phyloP scores from a whole-genome alignment of 1,284 basidiomycete species.

The Singerocomus rubriflavus region DNA sequence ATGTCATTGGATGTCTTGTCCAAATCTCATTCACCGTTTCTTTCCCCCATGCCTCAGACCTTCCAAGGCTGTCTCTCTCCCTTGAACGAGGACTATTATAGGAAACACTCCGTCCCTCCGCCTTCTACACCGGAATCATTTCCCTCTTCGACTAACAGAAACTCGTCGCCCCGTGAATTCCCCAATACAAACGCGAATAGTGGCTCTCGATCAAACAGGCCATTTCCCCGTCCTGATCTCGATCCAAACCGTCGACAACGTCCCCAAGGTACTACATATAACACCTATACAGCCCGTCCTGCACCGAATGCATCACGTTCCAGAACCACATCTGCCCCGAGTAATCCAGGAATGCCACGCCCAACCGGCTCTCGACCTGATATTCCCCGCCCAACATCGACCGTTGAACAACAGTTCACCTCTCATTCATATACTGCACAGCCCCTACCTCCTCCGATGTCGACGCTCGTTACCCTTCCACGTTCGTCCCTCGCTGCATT shows the following conservation, averaged over 20 bases:
- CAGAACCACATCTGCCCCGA: conserved; percentile 26
- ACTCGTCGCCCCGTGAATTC: conserved; percentile 11
- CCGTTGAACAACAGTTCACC: conserved; percentile 18
- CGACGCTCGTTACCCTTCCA: conserved; percentile 63
- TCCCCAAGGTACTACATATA: conserved; percentile 22
- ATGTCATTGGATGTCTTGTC: too few species aligned
- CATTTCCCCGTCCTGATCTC: conserved; percentile 41
- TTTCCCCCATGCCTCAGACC: conserved; percentile 32
- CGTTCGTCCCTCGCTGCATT: conserved; percentile 54
- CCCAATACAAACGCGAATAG: conserved; percentile 12
- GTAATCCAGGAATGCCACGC: conserved; percentile 14
- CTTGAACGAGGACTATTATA: conserved; percentile 53
- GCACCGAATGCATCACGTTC: conserved; percentile 11
- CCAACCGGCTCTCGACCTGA: conserved; percentile 10
- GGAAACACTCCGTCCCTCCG: conserved; percentile 63
- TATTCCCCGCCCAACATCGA: conserved; percentile 24
- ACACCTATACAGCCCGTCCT: conserved; percentile 19
- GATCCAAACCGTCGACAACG: conserved; percentile 29
- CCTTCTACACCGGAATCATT: conserved; percentile 31
- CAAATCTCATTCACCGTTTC: background rate
- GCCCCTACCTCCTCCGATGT: conserved; percentile 54
- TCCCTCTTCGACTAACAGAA: conserved; percentile 24
- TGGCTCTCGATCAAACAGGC: conserved; percentile 11
- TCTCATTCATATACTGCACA: conserved; percentile 27
- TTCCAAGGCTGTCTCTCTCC: conserved; percentile 25